phyloP scores from a whole-genome alignment of 2,329 filamentous ascomycete species.

The Trichoderma koningiopsis region DNA sequence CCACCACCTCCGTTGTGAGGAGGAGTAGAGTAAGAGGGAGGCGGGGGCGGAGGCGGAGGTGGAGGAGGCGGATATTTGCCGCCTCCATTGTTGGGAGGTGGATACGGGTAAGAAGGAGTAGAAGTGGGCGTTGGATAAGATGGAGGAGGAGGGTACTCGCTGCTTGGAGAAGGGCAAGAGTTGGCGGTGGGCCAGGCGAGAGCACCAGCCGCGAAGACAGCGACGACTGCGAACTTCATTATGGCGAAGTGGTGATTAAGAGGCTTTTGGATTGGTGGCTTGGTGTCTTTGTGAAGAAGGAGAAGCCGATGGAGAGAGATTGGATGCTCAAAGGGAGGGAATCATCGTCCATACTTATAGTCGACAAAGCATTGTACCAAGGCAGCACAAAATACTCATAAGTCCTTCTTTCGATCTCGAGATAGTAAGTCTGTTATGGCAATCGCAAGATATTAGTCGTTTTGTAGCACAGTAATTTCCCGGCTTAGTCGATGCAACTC shows the following conservation, averaged over 20 bases:
- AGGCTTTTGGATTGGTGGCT: background rate
- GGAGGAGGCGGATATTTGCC: background rate
- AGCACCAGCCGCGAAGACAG: conserved; percentile 17
- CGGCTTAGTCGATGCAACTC: background rate
- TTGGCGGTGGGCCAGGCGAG: conserved; percentile 1
- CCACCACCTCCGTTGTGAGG: background rate
- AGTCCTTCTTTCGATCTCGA: background rate
- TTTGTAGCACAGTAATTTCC: conserved; percentile 3
- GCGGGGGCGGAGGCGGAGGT: background rate
- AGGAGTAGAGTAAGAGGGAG: background rate
- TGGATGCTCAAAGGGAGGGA: background rate
- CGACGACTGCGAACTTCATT: conserved; percentile 24
- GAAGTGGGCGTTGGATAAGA: background rate
- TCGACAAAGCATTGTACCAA: background rate
- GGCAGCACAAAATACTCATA: background rate
- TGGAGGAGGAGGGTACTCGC: background rate
- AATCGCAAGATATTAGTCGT: background rate
- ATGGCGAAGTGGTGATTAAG: background rate
- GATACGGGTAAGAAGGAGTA: background rate
- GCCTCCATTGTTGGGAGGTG: background rate
- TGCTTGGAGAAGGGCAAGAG: background rate
- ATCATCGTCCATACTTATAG: conserved; percentile 6
- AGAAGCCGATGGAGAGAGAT: background rate
- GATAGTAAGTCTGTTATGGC: background rate
- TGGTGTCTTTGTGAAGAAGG: background rate